Percentiles rank a stretch among this genome's conserved stretches.
Evolutionary conservation across 2,329 filamentous ascomycete species (phyloP).

Genomic region (Coniochaeta sp.): DNA sequence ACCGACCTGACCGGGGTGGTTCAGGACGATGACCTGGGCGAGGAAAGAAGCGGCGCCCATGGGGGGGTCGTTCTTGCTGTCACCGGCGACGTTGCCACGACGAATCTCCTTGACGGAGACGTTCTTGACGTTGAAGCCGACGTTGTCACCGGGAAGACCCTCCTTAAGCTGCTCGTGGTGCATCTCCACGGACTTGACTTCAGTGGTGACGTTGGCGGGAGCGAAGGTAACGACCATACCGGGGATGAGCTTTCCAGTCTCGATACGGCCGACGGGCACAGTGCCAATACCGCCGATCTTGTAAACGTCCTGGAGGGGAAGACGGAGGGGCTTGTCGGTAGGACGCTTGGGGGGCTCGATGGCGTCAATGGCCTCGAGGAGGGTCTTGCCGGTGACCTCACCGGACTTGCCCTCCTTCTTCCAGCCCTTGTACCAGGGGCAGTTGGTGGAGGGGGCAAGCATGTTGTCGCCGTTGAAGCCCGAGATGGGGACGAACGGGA

Average conservation of each 20-base stretch:
- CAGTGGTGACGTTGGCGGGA: constrained; percentile 97
- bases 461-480: constrained; percentile 99
- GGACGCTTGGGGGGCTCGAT: constrained; percentile 91
- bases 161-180: constrained; percentile 98
- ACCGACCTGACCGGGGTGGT: constrained; percentile 99
- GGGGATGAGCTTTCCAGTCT: constrained; percentile 94
- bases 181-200: constrained; percentile 99
- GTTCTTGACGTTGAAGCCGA: constrained; percentile 99
- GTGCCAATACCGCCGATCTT: constrained; percentile 99
- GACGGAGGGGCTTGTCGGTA: constrained; percentile 98
- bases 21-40: constrained; percentile 99
- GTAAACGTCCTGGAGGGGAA: constrained; percentile 99
- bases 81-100: constrained; percentile 99
- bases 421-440: constrained; percentile 99
- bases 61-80: constrained; percentile 99
- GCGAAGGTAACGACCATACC: constrained; percentile 97
- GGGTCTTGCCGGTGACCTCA: constrained; percentile 90
- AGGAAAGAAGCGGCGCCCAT: constrained; percentile 87
- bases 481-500: constrained; percentile 99
- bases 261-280: constrained; percentile 99
- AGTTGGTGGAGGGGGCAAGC: constrained; percentile 83
- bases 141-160: constrained; percentile 99
- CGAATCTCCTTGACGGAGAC: constrained; percentile 99
- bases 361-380: constrained; percentile 96
- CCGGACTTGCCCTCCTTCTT: constrained; percentile 92